Conservation (phyloP, 148 eudicot genomes). For the Fallopia convolvulus region DNA sequence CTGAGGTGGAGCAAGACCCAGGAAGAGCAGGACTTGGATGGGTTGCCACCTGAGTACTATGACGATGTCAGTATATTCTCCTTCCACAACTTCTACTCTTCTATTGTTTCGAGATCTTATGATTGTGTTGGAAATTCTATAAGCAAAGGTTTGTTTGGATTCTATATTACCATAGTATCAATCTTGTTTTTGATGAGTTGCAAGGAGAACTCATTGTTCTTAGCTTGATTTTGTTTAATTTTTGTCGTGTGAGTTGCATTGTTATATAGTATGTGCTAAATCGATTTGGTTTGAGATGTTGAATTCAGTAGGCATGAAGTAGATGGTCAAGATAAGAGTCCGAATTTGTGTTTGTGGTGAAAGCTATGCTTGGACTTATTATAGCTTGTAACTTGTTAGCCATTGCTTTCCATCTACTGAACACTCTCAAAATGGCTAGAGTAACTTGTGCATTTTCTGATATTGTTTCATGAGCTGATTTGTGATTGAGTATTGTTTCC, state of each 20-base stretch:
- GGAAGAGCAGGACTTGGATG: slow-evolving; percentile 51
- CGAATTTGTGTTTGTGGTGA: neutral
- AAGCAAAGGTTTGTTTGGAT: neutral
- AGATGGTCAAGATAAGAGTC: neutral
- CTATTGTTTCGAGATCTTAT: neutral
- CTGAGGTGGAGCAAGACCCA: slow-evolving; percentile 40
- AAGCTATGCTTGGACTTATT: neutral
- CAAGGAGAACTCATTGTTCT: neutral
- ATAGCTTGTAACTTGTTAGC: neutral
- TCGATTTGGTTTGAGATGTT: neutral
- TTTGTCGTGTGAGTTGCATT: neutral
- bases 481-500: neutral
- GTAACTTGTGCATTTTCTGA: neutral
- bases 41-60: slow-evolving; percentile 72
- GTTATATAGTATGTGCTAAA: neutral
- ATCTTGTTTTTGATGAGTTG: neutral
- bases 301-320: neutral
- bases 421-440: neutral
- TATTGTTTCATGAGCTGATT: neutral
- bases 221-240: neutral
- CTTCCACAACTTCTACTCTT: neutral
- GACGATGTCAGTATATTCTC: slow-evolving; percentile 49
- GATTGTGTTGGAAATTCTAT: no score
- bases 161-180: neutral
- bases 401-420: neutral